These are phyloP conservation scores for Panicum hallii DNA, from an alignment of 202 grass and related monocot genomes.

Conservation along the genomic window DNA sequence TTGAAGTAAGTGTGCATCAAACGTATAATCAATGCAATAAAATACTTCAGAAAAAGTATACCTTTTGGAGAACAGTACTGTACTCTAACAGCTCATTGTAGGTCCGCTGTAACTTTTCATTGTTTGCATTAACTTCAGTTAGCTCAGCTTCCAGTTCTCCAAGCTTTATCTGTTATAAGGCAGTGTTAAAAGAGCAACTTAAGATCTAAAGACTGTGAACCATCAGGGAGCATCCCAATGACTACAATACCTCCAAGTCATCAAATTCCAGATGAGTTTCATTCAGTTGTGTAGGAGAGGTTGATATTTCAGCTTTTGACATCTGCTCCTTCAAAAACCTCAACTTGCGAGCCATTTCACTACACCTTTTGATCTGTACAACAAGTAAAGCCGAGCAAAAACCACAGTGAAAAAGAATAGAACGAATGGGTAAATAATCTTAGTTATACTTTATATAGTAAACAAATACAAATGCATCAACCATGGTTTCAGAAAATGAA, in stretches of 20 bases:
- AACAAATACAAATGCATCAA: background rate
- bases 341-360: constrained; percentile 92
- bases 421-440: background rate
- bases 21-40: constrained; percentile 26
- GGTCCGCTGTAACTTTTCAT: constrained; percentile 77
- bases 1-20: background rate
- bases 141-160: constrained; percentile 90
- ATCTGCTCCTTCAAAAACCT: constrained; percentile 93
- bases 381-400: constrained; percentile 11
- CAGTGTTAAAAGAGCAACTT: constrained; percentile 35
- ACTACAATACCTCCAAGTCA: constrained; percentile 79
- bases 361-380: constrained; percentile 92
- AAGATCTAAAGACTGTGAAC: constrained; percentile 28
- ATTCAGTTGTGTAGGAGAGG: constrained; percentile 50
- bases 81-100: constrained; percentile 89
- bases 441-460: background rate
- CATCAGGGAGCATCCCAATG: constrained; percentile 7
- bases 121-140: constrained; percentile 95
- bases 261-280: constrained; percentile 72
- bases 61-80: constrained; percentile 86
- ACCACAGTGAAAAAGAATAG: background rate
- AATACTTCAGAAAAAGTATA: constrained; percentile 42
- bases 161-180: constrained; percentile 77
- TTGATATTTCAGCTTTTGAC: constrained; percentile 70
- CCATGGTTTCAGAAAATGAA: constrained; percentile 8